These are phyloP conservation scores for Coemansia sp. DNA, from an alignment of 192 early-diverging fungal genomes.

Conservation along the genomic window DNA sequence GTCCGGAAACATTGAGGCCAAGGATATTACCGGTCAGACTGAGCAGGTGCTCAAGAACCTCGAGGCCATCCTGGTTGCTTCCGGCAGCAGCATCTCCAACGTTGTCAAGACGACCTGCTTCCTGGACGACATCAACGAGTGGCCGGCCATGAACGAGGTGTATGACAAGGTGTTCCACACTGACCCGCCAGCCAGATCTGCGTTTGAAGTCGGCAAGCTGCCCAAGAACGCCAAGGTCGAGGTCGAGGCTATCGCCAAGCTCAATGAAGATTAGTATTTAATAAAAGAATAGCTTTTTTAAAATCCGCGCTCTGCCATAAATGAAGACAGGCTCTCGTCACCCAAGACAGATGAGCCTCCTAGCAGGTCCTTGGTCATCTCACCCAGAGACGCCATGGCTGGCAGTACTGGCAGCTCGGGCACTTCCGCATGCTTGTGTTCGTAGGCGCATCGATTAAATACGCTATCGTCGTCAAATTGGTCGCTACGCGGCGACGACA, in stretches of 20 bases:
- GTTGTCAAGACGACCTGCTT: constrained; percentile 98
- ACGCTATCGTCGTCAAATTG: not conserved
- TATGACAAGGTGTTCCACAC: constrained; percentile 74
- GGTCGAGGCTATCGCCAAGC: constrained; percentile 86
- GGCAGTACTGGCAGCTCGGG: constrained; percentile 31
- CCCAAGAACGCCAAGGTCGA: constrained; percentile 90
- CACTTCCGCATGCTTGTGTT: not conserved
- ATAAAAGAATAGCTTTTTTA: not conserved
- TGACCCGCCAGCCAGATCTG: constrained; percentile 68
- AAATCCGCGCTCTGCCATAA: constrained; percentile 13
- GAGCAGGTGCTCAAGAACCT: constrained; percentile 79
- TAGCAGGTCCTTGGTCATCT: constrained; percentile 39
- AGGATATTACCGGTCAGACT: constrained; percentile 72
- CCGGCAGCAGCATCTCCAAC: constrained; percentile 74
- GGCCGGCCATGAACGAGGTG: constrained; percentile 84
- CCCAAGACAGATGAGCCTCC: constrained; percentile 14
- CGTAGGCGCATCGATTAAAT: constrained; percentile 7
- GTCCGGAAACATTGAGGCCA: constrained; percentile 70
- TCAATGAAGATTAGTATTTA: constrained; percentile 22
- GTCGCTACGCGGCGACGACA: constrained; percentile 37
- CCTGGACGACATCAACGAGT: constrained; percentile 88
- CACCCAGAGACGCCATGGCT: constrained; percentile 27
- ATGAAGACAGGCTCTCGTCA: constrained; percentile 27
- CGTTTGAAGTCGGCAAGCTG: constrained; percentile 88
- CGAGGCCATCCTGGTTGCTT: constrained; percentile 75